phyloP scores from a whole-genome alignment of 2,329 filamentous ascomycete species.

The Colletotrichum orchidophilum region DNA sequence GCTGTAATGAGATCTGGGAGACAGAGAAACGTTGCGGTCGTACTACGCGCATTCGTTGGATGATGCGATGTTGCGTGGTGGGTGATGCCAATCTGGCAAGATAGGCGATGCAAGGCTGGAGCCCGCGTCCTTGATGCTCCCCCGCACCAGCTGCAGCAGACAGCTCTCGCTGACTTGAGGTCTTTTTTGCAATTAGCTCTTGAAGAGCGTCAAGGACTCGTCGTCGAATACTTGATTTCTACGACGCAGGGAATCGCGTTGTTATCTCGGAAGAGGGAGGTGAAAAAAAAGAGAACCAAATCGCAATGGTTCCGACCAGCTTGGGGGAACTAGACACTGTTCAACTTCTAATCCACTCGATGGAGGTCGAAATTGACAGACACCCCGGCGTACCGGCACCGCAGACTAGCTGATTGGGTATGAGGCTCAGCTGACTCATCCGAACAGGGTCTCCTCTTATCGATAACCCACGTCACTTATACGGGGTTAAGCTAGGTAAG shows the following conservation, averaged over 20 bases:
- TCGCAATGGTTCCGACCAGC: neutral
- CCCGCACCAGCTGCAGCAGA: constrained; percentile 13
- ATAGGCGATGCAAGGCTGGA: constrained; percentile 28
- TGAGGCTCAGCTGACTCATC: constrained; percentile 25
- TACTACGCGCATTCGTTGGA: constrained; percentile 4
- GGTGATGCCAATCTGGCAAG: constrained; percentile 30
- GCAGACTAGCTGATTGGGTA: constrained; percentile 23
- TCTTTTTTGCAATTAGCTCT: neutral
- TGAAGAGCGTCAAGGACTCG: neutral
- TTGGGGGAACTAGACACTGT: constrained; percentile 18
- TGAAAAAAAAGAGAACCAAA: neutral
- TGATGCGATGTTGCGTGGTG: constrained; percentile 15
- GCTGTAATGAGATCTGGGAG: neutral
- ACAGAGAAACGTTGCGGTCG: neutral
- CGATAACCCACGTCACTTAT: constrained; percentile 28
- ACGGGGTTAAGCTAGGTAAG: neutral
- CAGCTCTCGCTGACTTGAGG: neutral
- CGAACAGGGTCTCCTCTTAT: constrained; percentile 14
- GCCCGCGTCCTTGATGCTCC: neutral
- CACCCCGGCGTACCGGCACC: neutral
- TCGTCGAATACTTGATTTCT: neutral
- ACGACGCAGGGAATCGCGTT: neutral
- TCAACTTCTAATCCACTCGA: constrained; percentile 14
- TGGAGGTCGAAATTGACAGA: constrained; percentile 28
- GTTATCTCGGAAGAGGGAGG: constrained; percentile 4